Evolutionary conservation across 2,329 filamentous ascomycete species (phyloP), one percentile per base, ranked within the genome.

Genomic region (Cytospora paraplurivora): DNA sequence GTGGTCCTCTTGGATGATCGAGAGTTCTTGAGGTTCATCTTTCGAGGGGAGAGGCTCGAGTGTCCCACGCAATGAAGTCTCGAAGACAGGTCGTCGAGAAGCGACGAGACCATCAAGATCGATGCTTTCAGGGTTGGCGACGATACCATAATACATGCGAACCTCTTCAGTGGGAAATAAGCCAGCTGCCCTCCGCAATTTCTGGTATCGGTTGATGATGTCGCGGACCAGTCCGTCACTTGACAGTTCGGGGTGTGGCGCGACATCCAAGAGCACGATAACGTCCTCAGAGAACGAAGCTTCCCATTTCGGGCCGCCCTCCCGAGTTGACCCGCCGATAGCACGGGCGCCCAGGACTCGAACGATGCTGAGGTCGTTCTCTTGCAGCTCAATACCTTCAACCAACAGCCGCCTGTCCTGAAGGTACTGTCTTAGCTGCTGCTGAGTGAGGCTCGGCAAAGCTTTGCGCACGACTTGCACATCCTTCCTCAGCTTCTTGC

Each of bases 401-500:
- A 99, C 91, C 7, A 85, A 78, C 55, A 98, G 91, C 71, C 85
- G 87, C 72, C 90, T 90, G n/a, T 87, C 84, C 52, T 84, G 78
- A 47, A 95, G 81, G 74, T 93, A 98, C 44, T 81, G 79, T 74
- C 93, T 91, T 64, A 97, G 92, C 68, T 97, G 85, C 11, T 91
- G 86, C 69, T 88, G 93, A 19, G 85, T 90, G 56, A 98, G 81
- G 49, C 78, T 82, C 6, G 93, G 93, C 51, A 98, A 79, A 2
- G 91, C 93, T 78, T 93, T 96, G 81, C 95, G 96, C 69, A 98
- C 93, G 73, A 90, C 92, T 68, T 88, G 86, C 67, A 92, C 91
- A 72, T 97, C 93, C 78, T 97, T 97, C 83, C 96, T 97, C 69
- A 98, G 84, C 80, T 97, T 98, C 85, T 97, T 96, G 68, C 94